These are phyloP conservation scores for Fusarium camptoceras DNA, from an alignment of 2,329 filamentous ascomycete genomes.

Conservation along the genomic window DNA sequence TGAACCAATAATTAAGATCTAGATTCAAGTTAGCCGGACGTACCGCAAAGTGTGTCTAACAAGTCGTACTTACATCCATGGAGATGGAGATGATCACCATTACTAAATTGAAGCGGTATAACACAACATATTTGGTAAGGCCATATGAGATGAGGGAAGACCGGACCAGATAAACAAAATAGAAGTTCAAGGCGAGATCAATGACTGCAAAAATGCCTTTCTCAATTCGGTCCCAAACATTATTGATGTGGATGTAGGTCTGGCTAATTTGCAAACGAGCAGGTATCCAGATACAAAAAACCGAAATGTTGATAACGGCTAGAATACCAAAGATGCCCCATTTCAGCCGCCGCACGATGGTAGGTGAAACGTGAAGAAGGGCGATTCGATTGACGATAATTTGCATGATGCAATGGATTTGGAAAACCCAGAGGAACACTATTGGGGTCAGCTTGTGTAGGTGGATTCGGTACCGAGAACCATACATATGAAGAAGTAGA, in stretches of 20 bases:
- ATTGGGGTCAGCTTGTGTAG: slow-evolving; percentile 24
- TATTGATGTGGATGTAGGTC: slow-evolving; percentile 57
- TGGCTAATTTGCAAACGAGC: slow-evolving; percentile 56
- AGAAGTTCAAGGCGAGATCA: slow-evolving; percentile 59
- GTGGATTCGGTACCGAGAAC: neutral
- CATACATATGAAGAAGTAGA: slow-evolving; percentile 43
- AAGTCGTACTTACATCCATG: slow-evolving; percentile 44
- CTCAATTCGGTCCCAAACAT: slow-evolving; percentile 62
- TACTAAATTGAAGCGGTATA: slow-evolving; percentile 54
- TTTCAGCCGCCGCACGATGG: slow-evolving; percentile 55
- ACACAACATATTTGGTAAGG: slow-evolving; percentile 60
- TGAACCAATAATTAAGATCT: slow-evolving; percentile 43
- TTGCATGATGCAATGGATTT: slow-evolving; percentile 59
- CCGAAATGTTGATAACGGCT: slow-evolving; percentile 60
- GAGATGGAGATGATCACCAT: slow-evolving; percentile 49
- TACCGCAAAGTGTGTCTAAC: neutral
- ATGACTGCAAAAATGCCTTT: slow-evolving; percentile 61
- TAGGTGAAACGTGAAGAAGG: slow-evolving; percentile 56
- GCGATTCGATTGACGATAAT: slow-evolving; percentile 65
- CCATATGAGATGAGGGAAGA: slow-evolving; percentile 60
- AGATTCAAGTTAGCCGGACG: slow-evolving; percentile 1
- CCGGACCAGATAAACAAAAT: slow-evolving; percentile 60
- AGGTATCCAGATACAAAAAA: slow-evolving; percentile 64
- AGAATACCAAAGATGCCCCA: slow-evolving; percentile 57
- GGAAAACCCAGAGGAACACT: slow-evolving; percentile 52